Base-by-base conservation (phyloP, 441 rosid genomes). In the Syzygium malaccense region DNA sequence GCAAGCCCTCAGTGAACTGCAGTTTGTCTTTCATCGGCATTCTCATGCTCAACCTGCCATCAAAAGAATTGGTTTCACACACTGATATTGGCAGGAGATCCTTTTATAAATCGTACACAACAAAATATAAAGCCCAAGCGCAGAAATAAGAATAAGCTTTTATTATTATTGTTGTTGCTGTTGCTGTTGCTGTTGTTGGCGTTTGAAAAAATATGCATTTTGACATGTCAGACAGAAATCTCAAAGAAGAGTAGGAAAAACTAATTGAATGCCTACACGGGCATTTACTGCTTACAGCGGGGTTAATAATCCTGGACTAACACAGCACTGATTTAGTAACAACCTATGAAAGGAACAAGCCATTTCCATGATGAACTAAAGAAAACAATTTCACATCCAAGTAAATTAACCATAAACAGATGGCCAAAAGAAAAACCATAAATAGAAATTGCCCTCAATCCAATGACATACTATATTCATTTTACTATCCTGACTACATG, bases 41-140 rank as follows among this genome's bases (percentile, higher is more conserved):
- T 94, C 90, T 95, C 97, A 79, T 88, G 89, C 93, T 93, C 97
- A 57, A 95, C 94, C 96, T 93, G 91, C 85, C 14, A 85, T 30
- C 89, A 26, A 23, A 4, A 58, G 85, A 45, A 48, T 51, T 19
- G 17, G 64, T 58, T 58, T 58, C 64, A 55, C 80, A 84, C 33
- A 83, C 25, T 48, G 86, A 26, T 49, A 37, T 75, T 15, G 12
- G 49, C 88, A 66, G n/a, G 86, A 58, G 6, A 41, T 30, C 48
- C 37, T 28, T 64, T 8, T 23, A 25, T 2, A 32, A 57, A 78
- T 23, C 5, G 79, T 32, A 28, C 49, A 48, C 1, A 7, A 51
- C 14, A 45, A 10, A 2, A 23, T 6, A 17, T 10, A 41, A 32
- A 75, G 49, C 41, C 33, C 49, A 32, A 33, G 12, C 14, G 0